Base-by-base conservation (phyloP, 2,329 filamentous ascomycete genomes). In the Dryadomyces quercus-mongolicae region DNA sequence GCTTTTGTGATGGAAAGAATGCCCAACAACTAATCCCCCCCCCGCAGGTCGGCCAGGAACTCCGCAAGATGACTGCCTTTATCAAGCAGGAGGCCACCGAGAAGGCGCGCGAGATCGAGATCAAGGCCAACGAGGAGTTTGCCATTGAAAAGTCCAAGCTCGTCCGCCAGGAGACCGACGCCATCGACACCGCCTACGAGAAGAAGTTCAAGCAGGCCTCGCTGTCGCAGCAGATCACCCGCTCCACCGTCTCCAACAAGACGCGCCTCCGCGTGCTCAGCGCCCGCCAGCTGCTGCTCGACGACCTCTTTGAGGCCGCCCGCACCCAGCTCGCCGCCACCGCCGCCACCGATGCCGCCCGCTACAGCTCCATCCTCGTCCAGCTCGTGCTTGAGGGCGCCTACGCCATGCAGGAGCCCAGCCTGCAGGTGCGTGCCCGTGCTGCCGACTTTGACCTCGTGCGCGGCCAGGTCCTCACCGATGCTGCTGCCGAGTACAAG, bases 21-120 rank as follows among this genome's bases (percentile, higher is more conserved):
- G 1, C 12, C 13, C 12, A 12, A 16, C 7, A 34, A 10, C 5
- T 16, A n/a, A 10, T 25, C 44, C 21, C n/a, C 21, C 16, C 44
- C n/a, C 21, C 44, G 1, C 70, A 97, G 90, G 93, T 98, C 80
- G 85, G 88, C 74, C 85, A 88, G 74, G 93, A 98, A 83, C 88
- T 98, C 74, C 91, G 88, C 80, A 98, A 98, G 82, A 98, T 98
- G 93, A 97, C 93, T 57, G 92, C 91, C 68, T 98, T 98, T 82
- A 98, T 98, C 83, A 88, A 90, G 72, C 93, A 97, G 75, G 93
- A 98, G 76, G 93, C 93, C 56, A 81, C 86, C 66, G 93, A 98
- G 70, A 98, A 98, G 74, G 90, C 90, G 65, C 87, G 87, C 68
- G 93, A 98, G 74, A 97, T 98, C 72, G 83, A 93, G 67, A 86